These are phyloP conservation scores for Paraconiothyrium brasiliense DNA, from an alignment of 2,329 filamentous ascomycete species.

Conservation along the genomic window DNA sequence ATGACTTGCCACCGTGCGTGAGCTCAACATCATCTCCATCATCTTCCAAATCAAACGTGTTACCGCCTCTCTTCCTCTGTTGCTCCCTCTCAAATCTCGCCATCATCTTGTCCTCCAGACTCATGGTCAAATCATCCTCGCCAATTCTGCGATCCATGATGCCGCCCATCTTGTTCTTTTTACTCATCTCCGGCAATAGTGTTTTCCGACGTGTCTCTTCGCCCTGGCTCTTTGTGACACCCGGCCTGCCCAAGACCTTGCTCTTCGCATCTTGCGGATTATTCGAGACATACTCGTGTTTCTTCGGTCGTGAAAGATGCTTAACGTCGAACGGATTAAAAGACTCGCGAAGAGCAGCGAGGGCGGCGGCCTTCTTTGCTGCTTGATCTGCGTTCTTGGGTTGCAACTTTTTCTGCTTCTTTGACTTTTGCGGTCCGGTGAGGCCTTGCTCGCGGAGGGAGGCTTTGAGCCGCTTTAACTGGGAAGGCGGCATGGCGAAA, in stretches of 20 bases:
- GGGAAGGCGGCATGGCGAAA: constrained; percentile 83
- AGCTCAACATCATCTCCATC: constrained; percentile 75
- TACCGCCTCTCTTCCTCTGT: constrained; percentile 78
- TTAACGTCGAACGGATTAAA: constrained; percentile 99
- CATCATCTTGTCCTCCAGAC: constrained; percentile 88
- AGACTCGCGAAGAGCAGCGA: constrained; percentile 88
- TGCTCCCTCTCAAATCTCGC: constrained; percentile 92
- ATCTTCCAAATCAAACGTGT: constrained; percentile 91
- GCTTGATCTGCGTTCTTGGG: constrained; percentile 77
- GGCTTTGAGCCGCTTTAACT: constrained; percentile 93
- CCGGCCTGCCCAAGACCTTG: constrained; percentile 76
- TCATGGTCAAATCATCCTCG: constrained; percentile 94
- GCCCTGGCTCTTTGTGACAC: constrained; percentile 82
- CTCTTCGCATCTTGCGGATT: constrained; percentile 61
- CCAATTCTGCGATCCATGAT: constrained; percentile 94
- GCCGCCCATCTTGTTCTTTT: constrained; percentile 88
- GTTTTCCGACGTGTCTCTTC: constrained; percentile 89
- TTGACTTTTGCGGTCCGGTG: constrained; percentile 89
- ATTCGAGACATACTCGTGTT: constrained; percentile 83
- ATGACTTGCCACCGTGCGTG: constrained; percentile 83
- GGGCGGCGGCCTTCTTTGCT: constrained; percentile 76
- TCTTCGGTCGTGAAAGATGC: constrained; percentile 76
- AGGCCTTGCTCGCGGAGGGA: constrained; percentile 90
- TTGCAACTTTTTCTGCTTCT: constrained; percentile 84
- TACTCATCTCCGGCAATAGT: constrained; percentile 87